A percentile compares a stretch with the other conserved stretches of the same genome.
Evolutionary conservation across 1,284 basidiomycete genomes (phyloP).

Genomic region (Ustilago xerochloae): DNA sequence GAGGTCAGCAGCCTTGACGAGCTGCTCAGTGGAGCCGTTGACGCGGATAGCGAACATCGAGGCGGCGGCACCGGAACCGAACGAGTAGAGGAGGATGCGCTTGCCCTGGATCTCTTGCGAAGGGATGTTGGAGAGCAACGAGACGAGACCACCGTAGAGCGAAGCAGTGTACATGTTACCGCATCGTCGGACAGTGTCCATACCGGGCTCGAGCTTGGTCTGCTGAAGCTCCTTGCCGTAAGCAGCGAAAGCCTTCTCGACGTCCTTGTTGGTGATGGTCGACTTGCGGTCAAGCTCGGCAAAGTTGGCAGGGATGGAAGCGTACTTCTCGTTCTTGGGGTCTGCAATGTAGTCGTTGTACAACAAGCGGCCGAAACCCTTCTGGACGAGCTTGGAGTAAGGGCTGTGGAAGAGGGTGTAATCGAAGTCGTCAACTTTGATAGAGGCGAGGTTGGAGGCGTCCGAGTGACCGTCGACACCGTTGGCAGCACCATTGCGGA

Average conservation of each 20-base stretch:
- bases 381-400: slow-evolving; percentile 98
- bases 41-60: slow-evolving; percentile 88
- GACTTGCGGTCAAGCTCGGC: slow-evolving; percentile 74
- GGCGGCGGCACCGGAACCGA: slow-evolving; percentile 90
- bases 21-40: slow-evolving; percentile 84
- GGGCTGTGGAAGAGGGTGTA: slow-evolving; percentile 86
- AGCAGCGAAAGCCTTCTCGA: slow-evolving; percentile 78
- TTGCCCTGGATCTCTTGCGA: slow-evolving; percentile 64
- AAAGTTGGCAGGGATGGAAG: slow-evolving; percentile 77
- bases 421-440: slow-evolving; percentile 84
- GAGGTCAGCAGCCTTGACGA: slow-evolving; percentile 83
- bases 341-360: slow-evolving; percentile 91
- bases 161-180: slow-evolving; percentile 99
- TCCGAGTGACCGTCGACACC: slow-evolving; percentile 48
- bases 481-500: slow-evolving; percentile 32
- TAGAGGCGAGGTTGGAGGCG: slow-evolving; percentile 48
- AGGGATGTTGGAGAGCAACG: slow-evolving; percentile 58
- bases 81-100: slow-evolving; percentile 86
- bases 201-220: slow-evolving; percentile 63
- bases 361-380: slow-evolving; percentile 90
- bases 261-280: slow-evolving; percentile 83
- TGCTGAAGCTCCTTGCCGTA: slow-evolving; percentile 54
- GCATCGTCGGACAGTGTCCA: slow-evolving; percentile 66
- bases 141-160: slow-evolving; percentile 91
- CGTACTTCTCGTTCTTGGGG: slow-evolving; percentile 77